These are phyloP conservation scores for Fistulina hepatica DNA, from an alignment of 1,284 basidiomycete species.

Conservation along the genomic window DNA sequence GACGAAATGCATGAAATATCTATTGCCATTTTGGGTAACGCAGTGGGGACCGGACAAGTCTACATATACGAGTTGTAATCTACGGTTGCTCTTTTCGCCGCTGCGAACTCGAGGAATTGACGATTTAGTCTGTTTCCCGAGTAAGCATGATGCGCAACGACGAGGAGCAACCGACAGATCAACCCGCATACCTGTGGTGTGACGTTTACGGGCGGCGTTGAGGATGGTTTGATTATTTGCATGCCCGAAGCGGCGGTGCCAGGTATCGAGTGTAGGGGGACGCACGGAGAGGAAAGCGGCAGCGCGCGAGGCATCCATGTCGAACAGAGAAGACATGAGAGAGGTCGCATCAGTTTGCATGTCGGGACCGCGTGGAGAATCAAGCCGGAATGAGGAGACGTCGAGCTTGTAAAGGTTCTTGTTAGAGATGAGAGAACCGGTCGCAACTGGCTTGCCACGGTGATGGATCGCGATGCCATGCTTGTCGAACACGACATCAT, in stretches of 20 bases:
- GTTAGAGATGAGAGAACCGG: conserved; percentile 1
- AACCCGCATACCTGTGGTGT: conserved; percentile 7
- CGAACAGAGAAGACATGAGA: too few species aligned
- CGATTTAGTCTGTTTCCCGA: neutral
- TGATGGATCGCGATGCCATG: too few species aligned
- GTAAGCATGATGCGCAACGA: neutral
- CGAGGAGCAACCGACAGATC: neutral
- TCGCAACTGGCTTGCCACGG: too few species aligned
- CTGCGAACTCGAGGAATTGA: neutral
- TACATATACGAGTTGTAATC: neutral
- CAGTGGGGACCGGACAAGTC: neutral
- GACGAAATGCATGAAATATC: too few species aligned
- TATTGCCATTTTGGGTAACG: too few species aligned
- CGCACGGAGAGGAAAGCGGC: too few species aligned
- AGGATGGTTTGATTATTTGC: conserved; percentile 3
- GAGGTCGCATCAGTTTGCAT: neutral
- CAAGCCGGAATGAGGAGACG: too few species aligned
- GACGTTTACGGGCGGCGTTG: neutral
- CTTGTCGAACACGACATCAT: neutral
- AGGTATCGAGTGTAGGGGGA: conserved; percentile 1
- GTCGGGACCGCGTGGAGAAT: neutral
- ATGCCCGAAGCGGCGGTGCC: conserved; percentile 9
- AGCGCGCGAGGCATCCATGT: too few species aligned
- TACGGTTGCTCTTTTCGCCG: neutral
- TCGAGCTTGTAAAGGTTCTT: conserved; percentile 2